Evolutionary conservation across 345 rosid genomes (phyloP), one percentile per base, ranked within the genome.

Genomic region (Triadica sebifera): DNA sequence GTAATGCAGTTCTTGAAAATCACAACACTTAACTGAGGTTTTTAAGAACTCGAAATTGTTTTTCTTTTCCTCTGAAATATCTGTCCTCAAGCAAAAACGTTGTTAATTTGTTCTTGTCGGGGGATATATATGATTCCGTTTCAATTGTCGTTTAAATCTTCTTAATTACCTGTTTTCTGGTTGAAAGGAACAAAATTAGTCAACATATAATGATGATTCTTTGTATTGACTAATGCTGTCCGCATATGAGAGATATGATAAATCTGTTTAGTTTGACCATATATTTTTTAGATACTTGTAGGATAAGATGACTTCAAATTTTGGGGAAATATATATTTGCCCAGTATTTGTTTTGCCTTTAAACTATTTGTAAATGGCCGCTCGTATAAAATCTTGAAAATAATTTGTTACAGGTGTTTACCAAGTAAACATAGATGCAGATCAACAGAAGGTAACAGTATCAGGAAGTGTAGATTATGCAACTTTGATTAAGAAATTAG

Each of bases 381-480:
- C 22, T 52, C 8, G 66, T 59, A 77, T 46, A 46, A 29, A 47
- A 61, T 5, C 19, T 46, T 15, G 17, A 41, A 43, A 17, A 10
- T 12, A 61, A 16, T 43, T 50, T 77, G 69, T 52, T 70, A 1
- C 80, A 92, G 97, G 97, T 12, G 95, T 92, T 72, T 92, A 81
- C 73, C 89, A 79, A 70, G 93, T 90, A 51, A 86, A 50, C 78
- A 79, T 90, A 74, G 97, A 92, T 69, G 79, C 88, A 17, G 97
- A 92, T 65, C 92, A 89, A 51, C 95, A 90, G 79, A 92, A 82
- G 79, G 97, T 92, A 11, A 84, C 93, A 3, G 84, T 92, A 61
- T 85, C 84, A 71, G 97, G 97, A 25, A 83, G 78, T 68, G 88
- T 92, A 25, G 97, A 85, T 65, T 76, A 89, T 55, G 81, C 86